These are phyloP conservation scores for Trichoderma reesei DNA, from an alignment of 495 filamentous ascomycete genomes.

Conservation along the genomic window DNA sequence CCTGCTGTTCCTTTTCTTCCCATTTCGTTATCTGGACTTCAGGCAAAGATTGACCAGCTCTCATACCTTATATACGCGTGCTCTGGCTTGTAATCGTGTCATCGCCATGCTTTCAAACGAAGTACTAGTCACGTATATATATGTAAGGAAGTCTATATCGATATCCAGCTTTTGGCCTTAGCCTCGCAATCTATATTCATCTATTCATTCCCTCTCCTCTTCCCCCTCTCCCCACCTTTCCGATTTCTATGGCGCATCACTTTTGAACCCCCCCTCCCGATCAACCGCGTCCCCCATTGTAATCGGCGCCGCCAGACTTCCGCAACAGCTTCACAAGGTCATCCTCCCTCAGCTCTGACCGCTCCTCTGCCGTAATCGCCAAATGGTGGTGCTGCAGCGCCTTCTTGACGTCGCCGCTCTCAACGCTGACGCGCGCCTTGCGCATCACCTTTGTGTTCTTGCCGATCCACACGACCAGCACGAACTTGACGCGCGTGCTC, in stretches of 20 bases:
- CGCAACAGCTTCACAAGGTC: conserved; percentile 41
- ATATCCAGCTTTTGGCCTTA: background rate
- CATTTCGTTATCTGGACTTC: too few species aligned
- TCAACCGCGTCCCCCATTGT: conserved; percentile 47
- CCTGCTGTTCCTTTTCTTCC: background rate
- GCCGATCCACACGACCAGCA: conserved; percentile 48
- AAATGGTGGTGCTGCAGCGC: conserved; percentile 45
- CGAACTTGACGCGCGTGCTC: conserved; percentile 49
- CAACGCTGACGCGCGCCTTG: conserved; percentile 48
- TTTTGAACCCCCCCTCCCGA: background rate
- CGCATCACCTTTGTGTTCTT: conserved; percentile 46
- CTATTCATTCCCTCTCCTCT: background rate
- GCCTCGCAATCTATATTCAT: background rate
- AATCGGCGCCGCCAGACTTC: conserved; percentile 50
- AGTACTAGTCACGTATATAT: background rate
- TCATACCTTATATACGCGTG: background rate
- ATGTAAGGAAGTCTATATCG: background rate
- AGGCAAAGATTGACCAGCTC: background rate
- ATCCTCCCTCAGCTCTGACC: conserved; percentile 41
- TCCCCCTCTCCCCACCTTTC: background rate
- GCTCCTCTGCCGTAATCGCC: conserved; percentile 41
- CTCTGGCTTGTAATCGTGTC: background rate
- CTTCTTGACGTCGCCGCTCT: conserved; percentile 46
- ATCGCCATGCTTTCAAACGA: background rate
- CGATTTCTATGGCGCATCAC: too few species aligned